phyloP scores from a whole-genome alignment of 225 moss, liverwort and hornwort genomes.

The Sphagnum contortum region DNA sequence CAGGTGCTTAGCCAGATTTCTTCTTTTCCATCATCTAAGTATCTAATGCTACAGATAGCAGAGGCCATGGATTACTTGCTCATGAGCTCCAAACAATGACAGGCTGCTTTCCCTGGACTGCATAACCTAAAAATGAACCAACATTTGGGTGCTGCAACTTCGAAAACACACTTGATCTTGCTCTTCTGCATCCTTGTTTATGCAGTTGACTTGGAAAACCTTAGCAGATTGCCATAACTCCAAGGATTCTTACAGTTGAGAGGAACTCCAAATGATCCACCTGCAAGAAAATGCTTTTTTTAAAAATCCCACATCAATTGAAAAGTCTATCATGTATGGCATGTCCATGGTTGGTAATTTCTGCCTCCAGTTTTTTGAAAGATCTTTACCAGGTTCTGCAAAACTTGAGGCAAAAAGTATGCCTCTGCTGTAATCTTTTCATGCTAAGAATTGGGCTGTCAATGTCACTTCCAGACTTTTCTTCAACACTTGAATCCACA shows the following conservation, averaged over 20 bases:
- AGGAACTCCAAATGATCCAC: slow-evolving; percentile 22
- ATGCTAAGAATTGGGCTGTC: too few species aligned
- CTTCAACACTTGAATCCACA: too few species aligned
- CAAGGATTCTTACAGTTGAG: slow-evolving; percentile 41
- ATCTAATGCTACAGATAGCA: neutral
- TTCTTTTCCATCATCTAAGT: slow-evolving; percentile 12
- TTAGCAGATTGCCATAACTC: slow-evolving; percentile 25
- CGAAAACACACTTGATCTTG: slow-evolving; percentile 17
- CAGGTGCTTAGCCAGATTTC: neutral
- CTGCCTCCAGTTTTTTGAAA: too few species aligned
- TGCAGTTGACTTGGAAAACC: slow-evolving; percentile 6
- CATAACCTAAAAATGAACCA: slow-evolving; percentile 35
- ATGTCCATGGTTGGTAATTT: too few species aligned
- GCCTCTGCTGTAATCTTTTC: too few species aligned
- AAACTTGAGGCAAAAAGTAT: too few species aligned
- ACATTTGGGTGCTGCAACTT: slow-evolving; percentile 32
- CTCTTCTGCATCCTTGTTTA: slow-evolving; percentile 17
- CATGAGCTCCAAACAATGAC: slow-evolving; percentile 27
- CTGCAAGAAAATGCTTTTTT: slow-evolving; percentile 11
- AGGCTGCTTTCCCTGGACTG: slow-evolving; percentile 17
- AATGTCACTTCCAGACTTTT: too few species aligned
- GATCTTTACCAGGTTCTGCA: too few species aligned
- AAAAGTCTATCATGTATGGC: too few species aligned
- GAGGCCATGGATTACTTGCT: slow-evolving; percentile 12
- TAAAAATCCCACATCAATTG: slow-evolving; percentile 16